Base-by-base conservation (phyloP, 2,329 filamentous ascomycete species). In the Metarhizium anisopliae region DNA sequence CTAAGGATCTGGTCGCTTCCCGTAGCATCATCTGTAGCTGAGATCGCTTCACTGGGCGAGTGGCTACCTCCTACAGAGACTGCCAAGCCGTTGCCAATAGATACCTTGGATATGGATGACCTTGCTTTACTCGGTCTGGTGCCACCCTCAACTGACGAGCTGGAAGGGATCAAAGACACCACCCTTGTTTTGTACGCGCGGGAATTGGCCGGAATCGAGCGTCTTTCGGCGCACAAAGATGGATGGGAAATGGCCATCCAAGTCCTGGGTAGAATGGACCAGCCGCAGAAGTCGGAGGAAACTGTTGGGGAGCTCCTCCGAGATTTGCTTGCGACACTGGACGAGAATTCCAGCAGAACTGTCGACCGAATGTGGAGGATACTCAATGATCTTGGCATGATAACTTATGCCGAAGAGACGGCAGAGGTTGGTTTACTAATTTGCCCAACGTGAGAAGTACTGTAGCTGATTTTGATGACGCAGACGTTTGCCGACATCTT, bases 221-320 rank as follows among this genome's bases (percentile, higher is more conserved):
- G 77, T 25, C 66, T 84, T 50, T 72, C 72, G 1, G 63, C 72
- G 3, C 65, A 70, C 14, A 76, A 80, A 42, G 86, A 92, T 62
- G 92, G 93, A 8, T 97, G 93, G 93, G 90, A 96, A 72, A 74
- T 96, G 66, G 88, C 91, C 0, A 84, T 96, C 47, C 84, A 90
- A 58, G 81, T 96, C 11, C 77, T 96, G 50, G 89, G 88, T 10
- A 84, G 93, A 54, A 80, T 97, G 67, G 87, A 95, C 65, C 84
- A 91, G 57, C 76, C 80, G 0, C 77, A 83, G 51, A 80, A 82
- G 52, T 89, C 89, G 7, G 86, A 89, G 65, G 82, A 86, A 60
- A 85, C 85, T 57, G 88, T 96, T 11, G 80, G 84, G 45, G 81
- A 87, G 57, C 74, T 96, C 59, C 77, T 96, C 54, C 72, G 77